Evolutionary conservation across 2,329 filamentous ascomycete genomes (phyloP).

Genomic region (Diaporthe sp.): DNA sequence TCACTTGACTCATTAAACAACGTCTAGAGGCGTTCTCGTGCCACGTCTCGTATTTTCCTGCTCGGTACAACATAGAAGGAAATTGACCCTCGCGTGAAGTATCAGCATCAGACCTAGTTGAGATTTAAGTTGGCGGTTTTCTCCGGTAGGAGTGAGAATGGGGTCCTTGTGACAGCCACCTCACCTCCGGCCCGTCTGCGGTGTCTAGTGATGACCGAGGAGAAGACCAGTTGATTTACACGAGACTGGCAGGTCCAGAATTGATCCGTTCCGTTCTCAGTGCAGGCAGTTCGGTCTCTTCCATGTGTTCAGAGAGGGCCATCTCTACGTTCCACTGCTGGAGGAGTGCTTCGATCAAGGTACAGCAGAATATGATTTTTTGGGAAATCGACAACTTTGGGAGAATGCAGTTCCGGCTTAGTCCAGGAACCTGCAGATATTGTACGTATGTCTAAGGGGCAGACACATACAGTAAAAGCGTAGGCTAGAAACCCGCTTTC

Average conservation of each 20-base stretch:
- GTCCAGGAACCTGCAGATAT: background rate
- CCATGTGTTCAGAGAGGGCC: background rate
- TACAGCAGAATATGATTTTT: background rate
- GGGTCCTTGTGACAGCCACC: too few relatives aligned
- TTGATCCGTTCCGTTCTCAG: background rate
- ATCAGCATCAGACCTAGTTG: background rate
- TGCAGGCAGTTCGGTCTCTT: background rate
- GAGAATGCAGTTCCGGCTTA: background rate
- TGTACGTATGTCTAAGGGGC: background rate
- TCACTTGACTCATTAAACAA: background rate
- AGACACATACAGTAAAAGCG: background rate
- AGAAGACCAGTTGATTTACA: background rate
- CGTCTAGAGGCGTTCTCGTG: too few relatives aligned
- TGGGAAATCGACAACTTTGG: background rate
- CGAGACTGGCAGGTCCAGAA: background rate
- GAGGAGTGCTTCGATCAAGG: too few relatives aligned
- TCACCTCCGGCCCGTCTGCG: too few relatives aligned
- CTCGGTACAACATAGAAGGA: background rate
- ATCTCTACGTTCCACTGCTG: too few relatives aligned
- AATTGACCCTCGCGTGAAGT: background rate
- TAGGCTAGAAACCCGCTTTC: slow-evolving; percentile 5
- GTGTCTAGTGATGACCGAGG: background rate
- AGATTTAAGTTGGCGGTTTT: background rate
- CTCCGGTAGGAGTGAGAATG: background rate
- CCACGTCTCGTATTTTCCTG: background rate